Conservation (phyloP, 768 basidiomycete species). For the Fibroporia radiculosa region DNA sequence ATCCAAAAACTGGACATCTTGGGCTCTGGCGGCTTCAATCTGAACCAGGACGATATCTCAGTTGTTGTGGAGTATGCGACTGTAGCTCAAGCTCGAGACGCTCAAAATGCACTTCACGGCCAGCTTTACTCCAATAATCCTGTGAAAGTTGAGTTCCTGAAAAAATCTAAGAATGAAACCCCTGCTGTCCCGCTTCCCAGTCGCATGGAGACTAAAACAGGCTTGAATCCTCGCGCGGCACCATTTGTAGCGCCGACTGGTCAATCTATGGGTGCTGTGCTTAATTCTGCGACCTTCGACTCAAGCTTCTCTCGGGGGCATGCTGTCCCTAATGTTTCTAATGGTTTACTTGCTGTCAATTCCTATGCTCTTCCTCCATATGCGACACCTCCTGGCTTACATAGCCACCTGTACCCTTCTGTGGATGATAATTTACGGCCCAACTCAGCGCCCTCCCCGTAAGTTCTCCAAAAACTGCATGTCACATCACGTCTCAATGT, state of each 20-base stretch:
- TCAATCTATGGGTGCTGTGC: conserved; percentile 2
- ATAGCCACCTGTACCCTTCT: conserved; percentile 12
- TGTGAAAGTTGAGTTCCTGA: conserved; percentile 31
- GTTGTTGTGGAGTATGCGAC: conserved; percentile 60
- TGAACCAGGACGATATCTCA: conserved; percentile 35
- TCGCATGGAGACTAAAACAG: conserved; percentile 12
- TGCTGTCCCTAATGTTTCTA: conserved; percentile 8
- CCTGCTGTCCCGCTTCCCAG: not conserved
- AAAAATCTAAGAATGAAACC: conserved; percentile 5
- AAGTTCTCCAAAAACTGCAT: not conserved
- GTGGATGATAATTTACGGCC: conserved; percentile 15
- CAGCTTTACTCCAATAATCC: conserved; percentile 51
- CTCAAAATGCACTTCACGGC: conserved; percentile 50
- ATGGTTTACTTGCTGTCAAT: conserved; percentile 13
- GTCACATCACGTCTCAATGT: not conserved
- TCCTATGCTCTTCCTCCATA: conserved; percentile 9
- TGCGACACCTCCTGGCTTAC: conserved; percentile 7
- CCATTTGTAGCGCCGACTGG: conserved; percentile 20
- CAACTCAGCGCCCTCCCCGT: conserved; percentile 21
- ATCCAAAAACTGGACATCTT: conserved; percentile 55
- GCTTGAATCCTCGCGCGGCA: conserved; percentile 26
- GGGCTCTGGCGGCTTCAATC: conserved; percentile 25
- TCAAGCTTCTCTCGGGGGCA: conserved; percentile 8
- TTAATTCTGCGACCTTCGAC: conserved; percentile 8
- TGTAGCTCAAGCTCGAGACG: conserved; percentile 50